Percentiles rank a stretch among this genome's conserved stretches.
phyloP scores from a whole-genome alignment of 176 grass and related monocot species.

The Saccharum officinarum region DNA sequence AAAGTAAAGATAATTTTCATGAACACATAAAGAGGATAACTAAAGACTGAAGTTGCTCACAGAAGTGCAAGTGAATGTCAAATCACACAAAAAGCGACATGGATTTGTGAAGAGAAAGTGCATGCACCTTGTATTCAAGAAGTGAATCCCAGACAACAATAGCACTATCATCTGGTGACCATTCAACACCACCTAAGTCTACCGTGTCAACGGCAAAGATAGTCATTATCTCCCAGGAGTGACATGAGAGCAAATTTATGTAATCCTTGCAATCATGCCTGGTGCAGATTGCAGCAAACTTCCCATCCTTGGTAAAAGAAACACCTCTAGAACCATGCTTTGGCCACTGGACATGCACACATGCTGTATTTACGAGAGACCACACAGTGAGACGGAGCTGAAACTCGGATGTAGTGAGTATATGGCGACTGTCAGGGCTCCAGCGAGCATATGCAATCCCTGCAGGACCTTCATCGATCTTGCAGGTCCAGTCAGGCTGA shows the following conservation, averaged over 20 bases:
- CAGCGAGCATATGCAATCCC: conserved; percentile 90
- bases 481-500: conserved; percentile 97
- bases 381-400: conserved; percentile 94
- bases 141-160: conserved; percentile 96
- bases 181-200: conserved; percentile 83
- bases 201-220: conserved; percentile 80
- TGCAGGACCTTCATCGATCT: conserved; percentile 89
- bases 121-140: conserved; percentile 89
- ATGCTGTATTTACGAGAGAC: conserved; percentile 91
- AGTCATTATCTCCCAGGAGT: conserved; percentile 95
- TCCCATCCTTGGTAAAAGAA: conserved; percentile 92
- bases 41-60: neutral
- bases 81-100: neutral
- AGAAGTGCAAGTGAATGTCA: conserved; percentile 3
- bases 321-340: conserved; percentile 76
- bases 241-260: conserved; percentile 86
- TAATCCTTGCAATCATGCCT: conserved; percentile 97
- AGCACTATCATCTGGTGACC: conserved; percentile 90
- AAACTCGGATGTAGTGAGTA: conserved; percentile 94
- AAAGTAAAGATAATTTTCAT: conserved; percentile 12
- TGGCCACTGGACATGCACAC: conserved; percentile 93
- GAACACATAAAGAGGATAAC: conserved; percentile 2
- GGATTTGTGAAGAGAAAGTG: conserved; percentile 24
- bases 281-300: conserved; percentile 86
- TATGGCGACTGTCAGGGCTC: conserved; percentile 96